Base-by-base conservation (phyloP, 176 grass and related monocot genomes). In the Aegilops umbellulata region DNA sequence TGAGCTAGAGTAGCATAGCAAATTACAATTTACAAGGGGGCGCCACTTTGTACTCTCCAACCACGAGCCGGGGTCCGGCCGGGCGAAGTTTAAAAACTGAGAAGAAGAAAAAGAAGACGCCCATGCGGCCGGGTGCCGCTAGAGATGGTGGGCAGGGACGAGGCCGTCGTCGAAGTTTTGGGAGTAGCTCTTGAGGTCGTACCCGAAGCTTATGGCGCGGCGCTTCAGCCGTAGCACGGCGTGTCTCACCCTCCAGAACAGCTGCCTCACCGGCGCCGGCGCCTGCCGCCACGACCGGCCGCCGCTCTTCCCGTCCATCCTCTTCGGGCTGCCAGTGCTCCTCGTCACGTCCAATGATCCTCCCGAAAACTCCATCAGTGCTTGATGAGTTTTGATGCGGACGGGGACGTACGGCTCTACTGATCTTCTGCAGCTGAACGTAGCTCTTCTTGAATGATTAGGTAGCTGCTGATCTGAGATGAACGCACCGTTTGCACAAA, bases 161-260 rank as follows among this genome's bases (percentile, higher is more conserved):
- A 68, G 62, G 35, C 88, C 38, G 64, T 82, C 88, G 53, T 82
- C 78, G 65, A 90, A 90, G 61, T 86, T 90, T 32, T 85, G 82
- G 4, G 46, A 89, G 77, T 85, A 89, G 47, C 87, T 89, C 82
- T 60, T 13, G 9, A 42, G 61, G 65, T 82, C 70, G 20, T 90
- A 90, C 31, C 60, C 49, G 14, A 90, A 90, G 3, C 49, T 41
- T 36, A 13, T 39, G 34, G 70, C 17, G 3, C 12, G 17, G 2
- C 29, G 44, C 78, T 11, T 39, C 7, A 77, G 23, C 60, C 32
- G 72, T 24, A 3, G 71, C 71, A 42, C 12, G 9, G 49, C 51
- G 22, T 22, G 22, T 39, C 76, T 65, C 66, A 89, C 55, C 79
- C 76, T 92, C 86, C 74, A 69, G 12, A 86, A 73, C 19, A 88